Percentiles rank a stretch among this genome's conserved stretches.
phyloP scores from a whole-genome alignment of 257 asterid species.

The Capsicum baccatum region DNA sequence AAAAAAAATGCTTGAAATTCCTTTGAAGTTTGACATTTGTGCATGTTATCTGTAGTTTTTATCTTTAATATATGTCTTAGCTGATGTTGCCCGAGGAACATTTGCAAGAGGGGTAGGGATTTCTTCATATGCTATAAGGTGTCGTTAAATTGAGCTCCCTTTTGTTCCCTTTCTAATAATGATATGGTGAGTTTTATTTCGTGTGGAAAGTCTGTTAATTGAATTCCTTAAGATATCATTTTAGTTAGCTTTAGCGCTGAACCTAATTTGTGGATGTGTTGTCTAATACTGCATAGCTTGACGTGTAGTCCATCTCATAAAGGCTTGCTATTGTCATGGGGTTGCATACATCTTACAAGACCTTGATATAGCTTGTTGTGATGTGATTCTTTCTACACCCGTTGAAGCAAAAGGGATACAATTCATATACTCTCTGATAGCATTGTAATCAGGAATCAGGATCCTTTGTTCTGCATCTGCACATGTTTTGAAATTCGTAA shows the following conservation, averaged over 20 bases:
- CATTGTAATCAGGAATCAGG: not conserved
- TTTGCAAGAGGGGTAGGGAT: not conserved
- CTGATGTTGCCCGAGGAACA: not conserved
- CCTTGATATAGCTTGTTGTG: not conserved
- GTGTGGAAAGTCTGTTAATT: not conserved
- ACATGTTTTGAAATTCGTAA: not conserved
- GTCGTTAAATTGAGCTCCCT: not conserved
- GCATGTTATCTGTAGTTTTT: not conserved
- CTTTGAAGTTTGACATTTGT: not conserved
- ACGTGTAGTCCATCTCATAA: not conserved
- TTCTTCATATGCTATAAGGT: not conserved
- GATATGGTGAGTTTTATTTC: not conserved
- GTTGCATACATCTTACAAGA: not conserved
- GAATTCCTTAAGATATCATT: not conserved
- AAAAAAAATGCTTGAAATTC: not conserved
- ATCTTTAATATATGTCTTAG: not conserved
- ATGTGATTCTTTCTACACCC: not conserved
- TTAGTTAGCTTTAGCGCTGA: not conserved
- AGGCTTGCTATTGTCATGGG: not conserved
- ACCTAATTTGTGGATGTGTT: conserved; percentile 23
- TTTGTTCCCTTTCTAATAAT: not conserved
- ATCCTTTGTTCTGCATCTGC: conserved; percentile 16
- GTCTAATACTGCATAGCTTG: not conserved
- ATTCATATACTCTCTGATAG: not conserved
- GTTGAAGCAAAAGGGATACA: conserved; percentile 16